Evolutionary conservation across 2,329 filamentous ascomycete genomes (phyloP), one percentile per base, ranked within the genome.

Genomic region (Aspergillus fumigatiaffinis): DNA sequence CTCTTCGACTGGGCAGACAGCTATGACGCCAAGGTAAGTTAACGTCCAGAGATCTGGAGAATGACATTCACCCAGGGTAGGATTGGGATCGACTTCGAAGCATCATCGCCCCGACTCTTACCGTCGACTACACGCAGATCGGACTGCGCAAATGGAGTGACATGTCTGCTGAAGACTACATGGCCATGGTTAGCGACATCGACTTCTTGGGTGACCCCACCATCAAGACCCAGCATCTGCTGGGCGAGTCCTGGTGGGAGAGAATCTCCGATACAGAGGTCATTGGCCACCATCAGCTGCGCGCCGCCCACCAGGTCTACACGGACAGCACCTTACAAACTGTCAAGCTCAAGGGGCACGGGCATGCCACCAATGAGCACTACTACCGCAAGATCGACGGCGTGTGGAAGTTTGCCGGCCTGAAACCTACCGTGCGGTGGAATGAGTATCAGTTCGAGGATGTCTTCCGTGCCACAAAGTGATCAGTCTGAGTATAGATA

Each of bases 81-180:
- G 73, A 78, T 62, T 77, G 74, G 74, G 66, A 68, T 23, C 72
- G 74, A 25, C 69, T 78, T 10, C 67, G 67, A 54, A 68, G 68
- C 35, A 76, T 76, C 63, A 72, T 81, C 48, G 77, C 79, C 12
- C 78, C 79, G 28, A 68, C 64, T 1, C 55, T 70, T 48, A 68
- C 60, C 23, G 68, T 91, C 66, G 89, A 92, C 79, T 92, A 92
- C 81, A 84, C 82, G 52, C 80, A 81, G 44, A 84, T 87, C 71
- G 80, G 84, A 53, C 79, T 84, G 70, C 82, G 82, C 68, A 71
- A 82, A 55, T 87, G 84, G 84, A 80, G 83, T 51, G 77, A 80
- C 51, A 86, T 87, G 83, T 77, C 82, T 1, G 82, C 83, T 0
- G 79, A 82, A 3, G 83, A 87, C n/a, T 88, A 81, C 74, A 75